Percentiles rank a stretch among this genome's conserved stretches.
These are phyloP conservation scores for Raffaelea arxii DNA, from an alignment of 2,329 filamentous ascomycete species.

Conservation along the genomic window DNA sequence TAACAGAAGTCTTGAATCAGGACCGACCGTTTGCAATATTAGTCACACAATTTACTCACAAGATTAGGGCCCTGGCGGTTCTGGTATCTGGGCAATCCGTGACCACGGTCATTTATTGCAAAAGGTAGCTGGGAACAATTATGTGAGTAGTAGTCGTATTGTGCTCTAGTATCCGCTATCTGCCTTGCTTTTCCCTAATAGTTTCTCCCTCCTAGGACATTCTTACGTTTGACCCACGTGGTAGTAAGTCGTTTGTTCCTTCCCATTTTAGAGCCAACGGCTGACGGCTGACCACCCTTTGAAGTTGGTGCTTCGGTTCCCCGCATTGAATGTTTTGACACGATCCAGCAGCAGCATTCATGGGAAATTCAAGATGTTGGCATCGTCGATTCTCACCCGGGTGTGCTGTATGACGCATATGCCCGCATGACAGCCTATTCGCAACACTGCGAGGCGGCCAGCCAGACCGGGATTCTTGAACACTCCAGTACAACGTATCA, in stretches of 20 bases:
- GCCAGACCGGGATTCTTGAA: constrained; percentile 25
- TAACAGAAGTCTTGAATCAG: background rate
- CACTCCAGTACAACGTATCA: constrained; percentile 34
- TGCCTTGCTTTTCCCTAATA: background rate
- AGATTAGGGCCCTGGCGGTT: constrained; percentile 36
- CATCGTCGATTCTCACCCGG: constrained; percentile 35
- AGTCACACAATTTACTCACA: background rate
- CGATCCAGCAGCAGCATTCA: constrained; percentile 27
- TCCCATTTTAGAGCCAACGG: no score
- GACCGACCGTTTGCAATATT: background rate
- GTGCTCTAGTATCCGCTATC: background rate
- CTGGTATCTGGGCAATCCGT: constrained; percentile 26
- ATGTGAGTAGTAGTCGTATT: no score
- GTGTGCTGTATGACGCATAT: constrained; percentile 34
- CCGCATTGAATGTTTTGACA: constrained; percentile 40
- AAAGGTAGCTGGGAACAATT: constrained; percentile 34
- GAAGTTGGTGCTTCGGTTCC: constrained; percentile 38
- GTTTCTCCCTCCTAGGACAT: constrained; percentile 33
- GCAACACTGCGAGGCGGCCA: constrained; percentile 29
- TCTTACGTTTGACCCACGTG: constrained; percentile 41
- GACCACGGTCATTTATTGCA: constrained; percentile 27
- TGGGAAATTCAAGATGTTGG: constrained; percentile 35
- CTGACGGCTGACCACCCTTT: background rate
- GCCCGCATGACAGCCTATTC: constrained; percentile 31
- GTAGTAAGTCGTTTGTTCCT: constrained; percentile 21